Base-by-base conservation (phyloP, 1,139 yeast species). In the Taiozyma sp. region DNA sequence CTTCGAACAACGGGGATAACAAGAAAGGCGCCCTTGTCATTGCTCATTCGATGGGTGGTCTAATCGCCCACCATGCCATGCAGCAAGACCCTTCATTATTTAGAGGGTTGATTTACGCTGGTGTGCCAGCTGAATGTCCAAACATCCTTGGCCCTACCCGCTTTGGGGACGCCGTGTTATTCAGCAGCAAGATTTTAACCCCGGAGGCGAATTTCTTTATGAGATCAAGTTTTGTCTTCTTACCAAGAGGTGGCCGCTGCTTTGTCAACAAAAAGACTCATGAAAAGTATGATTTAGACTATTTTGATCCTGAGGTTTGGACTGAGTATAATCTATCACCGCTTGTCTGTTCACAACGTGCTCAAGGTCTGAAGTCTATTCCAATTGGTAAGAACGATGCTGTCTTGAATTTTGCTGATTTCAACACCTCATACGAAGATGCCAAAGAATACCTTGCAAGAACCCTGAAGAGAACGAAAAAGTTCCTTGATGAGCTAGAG, bases 11-110 rank as follows among this genome's bases (percentile, higher is more conserved):
- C 44, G 59, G 58, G 42, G 24, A 50, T 61, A 61, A 54, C 9
- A 56, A 60, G 34, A 78, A 79, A 56, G 88, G 87, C 4, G 76
- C 84, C 0, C 70, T 84, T 29, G 82, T 91, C 0, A 81, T 91
- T 51, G 95, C 95, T 0, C 97, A 91, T 67, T 89, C 96, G 0
- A 90, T 91, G 97, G 97, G 97, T 48, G 97, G 97, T 0, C 65
- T 91, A 24, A 77, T 91, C 23, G 83, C 96, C 0, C 96, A 89
- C 62, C 86, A 86, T 51, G 87, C 88, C 0, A 72, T 91, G 74
- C 87, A 85, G 52, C 71, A 72, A 46, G 78, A 82, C 51, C 92
- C 96, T 0, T 71, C 77, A 12, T 67, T 89, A 44, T 79, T 91
- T 62, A 72, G 93, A 54, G 92, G 93, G 0, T 62, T 91, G 1